Evolutionary conservation across 345 rosid species (phyloP).

Genomic region (Anastatica hierochuntica): DNA sequence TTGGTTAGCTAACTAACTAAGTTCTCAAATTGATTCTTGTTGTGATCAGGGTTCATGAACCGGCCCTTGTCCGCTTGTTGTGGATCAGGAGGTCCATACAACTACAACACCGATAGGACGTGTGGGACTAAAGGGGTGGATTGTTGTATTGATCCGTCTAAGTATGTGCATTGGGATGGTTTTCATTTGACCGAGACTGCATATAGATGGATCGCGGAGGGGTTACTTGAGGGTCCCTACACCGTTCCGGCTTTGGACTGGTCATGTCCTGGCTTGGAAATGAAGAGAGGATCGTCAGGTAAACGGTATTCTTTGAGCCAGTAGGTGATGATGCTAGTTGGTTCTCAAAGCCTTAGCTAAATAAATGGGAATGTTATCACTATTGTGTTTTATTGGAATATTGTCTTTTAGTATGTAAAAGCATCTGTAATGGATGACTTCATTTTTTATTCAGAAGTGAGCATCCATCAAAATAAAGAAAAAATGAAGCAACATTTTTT

Average conservation of each 20-base stretch:
- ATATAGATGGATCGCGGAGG: slow-evolving; percentile 13
- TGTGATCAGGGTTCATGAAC: slow-evolving; percentile 19
- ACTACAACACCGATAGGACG: too few relatives aligned
- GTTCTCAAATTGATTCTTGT: too few relatives aligned
- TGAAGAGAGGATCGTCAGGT: not conserved
- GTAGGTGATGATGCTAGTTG: too few relatives aligned
- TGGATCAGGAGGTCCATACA: not conserved
- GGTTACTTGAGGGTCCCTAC: slow-evolving; percentile 14
- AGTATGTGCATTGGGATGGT: slow-evolving; percentile 36
- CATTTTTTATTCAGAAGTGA: too few relatives aligned
- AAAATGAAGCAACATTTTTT: too few relatives aligned
- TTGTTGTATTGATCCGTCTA: slow-evolving; percentile 28
- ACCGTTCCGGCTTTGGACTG: slow-evolving; percentile 2
- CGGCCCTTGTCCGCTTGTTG: slow-evolving; percentile 28
- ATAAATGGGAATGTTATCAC: too few relatives aligned
- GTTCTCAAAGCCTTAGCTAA: too few relatives aligned
- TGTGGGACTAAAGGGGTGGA: not conserved
- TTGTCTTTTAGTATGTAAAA: too few relatives aligned
- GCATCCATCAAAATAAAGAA: too few relatives aligned
- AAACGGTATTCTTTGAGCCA: not conserved
- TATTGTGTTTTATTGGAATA: too few relatives aligned
- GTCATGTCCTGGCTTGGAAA: slow-evolving; percentile 4
- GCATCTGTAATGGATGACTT: too few relatives aligned
- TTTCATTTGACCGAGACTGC: slow-evolving; percentile 29
- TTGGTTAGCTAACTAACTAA: too few relatives aligned